Percentiles rank a stretch among this genome's conserved stretches.
Evolutionary conservation across 2,329 filamentous ascomycete genomes (phyloP).

Genomic region (Neospermospora avenae): DNA sequence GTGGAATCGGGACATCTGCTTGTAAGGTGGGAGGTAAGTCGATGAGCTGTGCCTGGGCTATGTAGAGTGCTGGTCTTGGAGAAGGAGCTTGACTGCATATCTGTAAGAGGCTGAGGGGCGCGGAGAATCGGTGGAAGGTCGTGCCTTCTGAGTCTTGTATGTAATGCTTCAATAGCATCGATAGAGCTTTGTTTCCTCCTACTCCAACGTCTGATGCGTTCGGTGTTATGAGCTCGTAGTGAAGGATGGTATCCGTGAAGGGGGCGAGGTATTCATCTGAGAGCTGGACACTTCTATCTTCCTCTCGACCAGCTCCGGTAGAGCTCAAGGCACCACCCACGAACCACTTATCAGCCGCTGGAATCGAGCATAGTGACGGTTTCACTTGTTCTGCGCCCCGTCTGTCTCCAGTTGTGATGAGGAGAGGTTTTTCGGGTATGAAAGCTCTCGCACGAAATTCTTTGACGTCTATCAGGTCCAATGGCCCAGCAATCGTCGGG

Average conservation of each 20-base stretch:
- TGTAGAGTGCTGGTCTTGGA: conserved; percentile 57
- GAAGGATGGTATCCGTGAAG: conserved; percentile 49
- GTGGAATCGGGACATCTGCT: conserved; percentile 65
- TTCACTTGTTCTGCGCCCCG: conserved; percentile 24
- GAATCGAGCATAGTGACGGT: conserved; percentile 41
- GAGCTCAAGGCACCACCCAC: not conserved
- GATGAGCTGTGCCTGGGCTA: conserved; percentile 74
- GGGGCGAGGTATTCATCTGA: conserved; percentile 35
- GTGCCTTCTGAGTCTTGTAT: conserved; percentile 3
- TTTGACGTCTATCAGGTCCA: conserved; percentile 35
- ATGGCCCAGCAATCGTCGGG: conserved; percentile 13
- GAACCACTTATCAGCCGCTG: conserved; percentile 62
- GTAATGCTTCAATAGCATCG: conserved; percentile 1
- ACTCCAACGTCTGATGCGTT: not conserved
- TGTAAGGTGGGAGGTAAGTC: conserved; percentile 63
- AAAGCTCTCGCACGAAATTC: conserved; percentile 54
- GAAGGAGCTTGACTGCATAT: conserved; percentile 7
- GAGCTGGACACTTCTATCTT: not conserved
- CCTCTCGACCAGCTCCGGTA: not conserved
- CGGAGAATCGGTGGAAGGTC: conserved; percentile 46
- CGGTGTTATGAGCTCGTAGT: conserved; percentile 49
- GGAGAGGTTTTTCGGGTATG: conserved; percentile 47
- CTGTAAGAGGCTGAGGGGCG: conserved; percentile 36
- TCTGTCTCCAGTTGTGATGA: conserved; percentile 40
- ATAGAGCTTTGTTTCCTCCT: not conserved